Conservation (phyloP, 371 early-diverging fungal species). For the Mucor lusitanicus region DNA sequence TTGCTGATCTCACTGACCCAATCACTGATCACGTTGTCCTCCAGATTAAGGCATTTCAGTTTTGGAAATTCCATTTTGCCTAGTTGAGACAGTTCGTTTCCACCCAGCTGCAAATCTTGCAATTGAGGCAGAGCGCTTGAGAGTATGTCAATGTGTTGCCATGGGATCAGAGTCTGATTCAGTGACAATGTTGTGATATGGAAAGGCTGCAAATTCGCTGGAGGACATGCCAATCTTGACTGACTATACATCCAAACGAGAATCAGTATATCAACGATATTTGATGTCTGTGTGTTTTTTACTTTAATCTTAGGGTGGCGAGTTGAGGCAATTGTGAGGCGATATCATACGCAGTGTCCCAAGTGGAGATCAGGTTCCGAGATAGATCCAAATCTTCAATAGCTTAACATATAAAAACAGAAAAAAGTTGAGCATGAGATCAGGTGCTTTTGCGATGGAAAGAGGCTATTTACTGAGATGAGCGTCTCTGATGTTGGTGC, state of each 20-base stretch:
- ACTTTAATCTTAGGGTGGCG: constrained; percentile 67
- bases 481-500: constrained; percentile 10
- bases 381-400: constrained; percentile 79
- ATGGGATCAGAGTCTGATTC: constrained; percentile 22
- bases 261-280: neutral
- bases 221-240: constrained; percentile 32
- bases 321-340: constrained; percentile 58
- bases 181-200: constrained; percentile 33
- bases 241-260: constrained; percentile 7
- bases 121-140: constrained; percentile 56
- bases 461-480: constrained; percentile 25
- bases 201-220: constrained; percentile 41
- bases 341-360: constrained; percentile 66
- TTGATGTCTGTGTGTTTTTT: constrained; percentile 18
- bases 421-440: neutral
- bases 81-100: constrained; percentile 52
- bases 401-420: constrained; percentile 11
- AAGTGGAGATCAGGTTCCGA: constrained; percentile 60
- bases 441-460: neutral
- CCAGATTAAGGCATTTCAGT: constrained; percentile 65
- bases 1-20: constrained; percentile 50
- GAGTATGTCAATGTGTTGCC: constrained; percentile 41
- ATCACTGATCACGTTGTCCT: constrained; percentile 58
- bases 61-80: constrained; percentile 35
- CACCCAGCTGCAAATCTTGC: constrained; percentile 68